phyloP scores from a whole-genome alignment of 2,329 filamentous ascomycete species.

The Saccharata proteae region DNA sequence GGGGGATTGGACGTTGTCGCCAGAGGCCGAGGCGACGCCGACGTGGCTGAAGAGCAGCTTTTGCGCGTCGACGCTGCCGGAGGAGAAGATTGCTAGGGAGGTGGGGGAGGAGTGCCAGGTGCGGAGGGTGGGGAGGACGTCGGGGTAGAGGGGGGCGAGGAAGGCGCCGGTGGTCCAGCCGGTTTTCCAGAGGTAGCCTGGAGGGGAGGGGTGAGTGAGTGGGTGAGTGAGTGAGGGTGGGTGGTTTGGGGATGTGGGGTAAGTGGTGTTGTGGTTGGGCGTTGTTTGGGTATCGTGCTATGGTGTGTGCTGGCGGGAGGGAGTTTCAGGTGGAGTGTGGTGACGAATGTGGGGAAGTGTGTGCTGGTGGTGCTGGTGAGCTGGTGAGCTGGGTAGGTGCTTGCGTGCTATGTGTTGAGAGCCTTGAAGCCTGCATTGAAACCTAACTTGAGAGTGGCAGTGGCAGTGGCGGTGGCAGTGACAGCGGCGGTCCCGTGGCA shows the following conservation, averaged over 20 bases:
- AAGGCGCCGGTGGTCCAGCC: slow-evolving; percentile 61
- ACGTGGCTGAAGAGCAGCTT: slow-evolving; percentile 63
- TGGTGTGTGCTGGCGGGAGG: neutral
- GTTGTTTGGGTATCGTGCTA: neutral
- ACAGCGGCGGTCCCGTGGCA: too few species aligned
- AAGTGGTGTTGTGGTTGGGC: slow-evolving; percentile 6
- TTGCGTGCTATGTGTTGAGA: too few species aligned
- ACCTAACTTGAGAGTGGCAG: too few species aligned
- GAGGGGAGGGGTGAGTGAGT: slow-evolving; percentile 14
- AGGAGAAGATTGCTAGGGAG: slow-evolving; percentile 65
- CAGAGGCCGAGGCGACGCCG: slow-evolving; percentile 6
- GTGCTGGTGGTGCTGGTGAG: too few species aligned
- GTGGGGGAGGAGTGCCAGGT: slow-evolving; percentile 45
- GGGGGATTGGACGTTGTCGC: neutral
- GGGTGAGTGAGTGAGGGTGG: slow-evolving; percentile 8
- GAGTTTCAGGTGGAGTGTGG: slow-evolving; percentile 5
- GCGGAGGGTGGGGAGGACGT: slow-evolving; percentile 54
- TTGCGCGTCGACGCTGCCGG: slow-evolving; percentile 68
- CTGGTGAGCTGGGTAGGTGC: too few species aligned
- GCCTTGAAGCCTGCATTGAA: too few species aligned
- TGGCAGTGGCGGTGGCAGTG: too few species aligned
- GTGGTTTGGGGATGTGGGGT: slow-evolving; percentile 7
- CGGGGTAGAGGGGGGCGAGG: slow-evolving; percentile 60
- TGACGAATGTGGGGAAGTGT: too few species aligned
- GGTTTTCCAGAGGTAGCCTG: slow-evolving; percentile 59